A percentile compares a stretch with the other conserved stretches of the same genome.
phyloP scores from a whole-genome alignment of 2,329 filamentous ascomycete species.

The Venturia effusa region DNA sequence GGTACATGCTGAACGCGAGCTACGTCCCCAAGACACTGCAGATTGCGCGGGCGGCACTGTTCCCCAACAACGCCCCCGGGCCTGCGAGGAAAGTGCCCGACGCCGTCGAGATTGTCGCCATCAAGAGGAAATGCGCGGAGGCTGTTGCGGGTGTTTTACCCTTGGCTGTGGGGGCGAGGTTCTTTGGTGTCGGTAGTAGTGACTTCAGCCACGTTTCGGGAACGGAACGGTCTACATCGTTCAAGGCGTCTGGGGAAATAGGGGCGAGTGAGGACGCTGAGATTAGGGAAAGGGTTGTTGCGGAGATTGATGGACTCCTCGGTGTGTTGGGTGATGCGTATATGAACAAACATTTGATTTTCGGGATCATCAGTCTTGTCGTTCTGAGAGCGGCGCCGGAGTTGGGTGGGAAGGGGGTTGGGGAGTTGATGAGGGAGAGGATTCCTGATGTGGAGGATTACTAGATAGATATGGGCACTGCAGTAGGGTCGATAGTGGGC shows the following conservation, averaged over 20 bases:
- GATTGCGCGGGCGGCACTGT: slow-evolving; percentile 65
- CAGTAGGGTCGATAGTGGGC: too few relatives aligned
- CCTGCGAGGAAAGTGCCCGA: slow-evolving; percentile 49
- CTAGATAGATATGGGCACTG: too few relatives aligned
- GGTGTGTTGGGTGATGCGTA: slow-evolving; percentile 71
- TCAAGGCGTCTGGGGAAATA: not conserved
- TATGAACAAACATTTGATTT: slow-evolving; percentile 87
- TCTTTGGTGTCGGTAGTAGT: not conserved
- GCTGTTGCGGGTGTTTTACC: slow-evolving; percentile 35
- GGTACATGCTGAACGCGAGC: slow-evolving; percentile 30
- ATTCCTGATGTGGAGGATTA: slow-evolving; percentile 30
- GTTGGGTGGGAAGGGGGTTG: slow-evolving; percentile 58
- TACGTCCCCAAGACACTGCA: slow-evolving; percentile 43
- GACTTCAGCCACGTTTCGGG: not conserved
- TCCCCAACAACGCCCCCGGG: slow-evolving; percentile 72
- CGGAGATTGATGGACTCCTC: slow-evolving; percentile 49
- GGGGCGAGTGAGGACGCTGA: slow-evolving; percentile 22
- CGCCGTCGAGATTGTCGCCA: slow-evolving; percentile 47
- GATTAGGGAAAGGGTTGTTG: slow-evolving; percentile 42
- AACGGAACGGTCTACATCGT: too few relatives aligned
- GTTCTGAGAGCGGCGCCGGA: slow-evolving; percentile 80
- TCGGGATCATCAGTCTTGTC: slow-evolving; percentile 68
- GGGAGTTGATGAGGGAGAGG: slow-evolving; percentile 64
- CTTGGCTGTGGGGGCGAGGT: not conserved
- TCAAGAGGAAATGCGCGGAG: slow-evolving; percentile 57